These are phyloP conservation scores for Suillus placidus DNA, from an alignment of 768 basidiomycete species.

Conservation along the genomic window DNA sequence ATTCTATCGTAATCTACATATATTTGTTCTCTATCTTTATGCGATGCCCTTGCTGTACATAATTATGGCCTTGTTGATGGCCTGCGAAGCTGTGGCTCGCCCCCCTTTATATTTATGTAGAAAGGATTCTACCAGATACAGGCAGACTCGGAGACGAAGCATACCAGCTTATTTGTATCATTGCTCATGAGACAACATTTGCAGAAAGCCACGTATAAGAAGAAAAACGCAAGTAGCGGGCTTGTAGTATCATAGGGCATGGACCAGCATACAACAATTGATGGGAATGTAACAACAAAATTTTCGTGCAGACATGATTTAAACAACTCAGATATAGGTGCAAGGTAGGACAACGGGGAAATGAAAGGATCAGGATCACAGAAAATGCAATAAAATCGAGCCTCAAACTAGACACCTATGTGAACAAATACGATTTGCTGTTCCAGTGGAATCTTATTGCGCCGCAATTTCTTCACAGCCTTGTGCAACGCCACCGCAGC, in stretches of 20 bases:
- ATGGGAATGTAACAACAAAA: no score
- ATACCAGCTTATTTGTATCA: no score
- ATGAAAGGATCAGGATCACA: background rate
- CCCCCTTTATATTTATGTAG: background rate
- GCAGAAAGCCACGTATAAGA: no score
- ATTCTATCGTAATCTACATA: slow-evolving; percentile 25
- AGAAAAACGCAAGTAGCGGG: no score
- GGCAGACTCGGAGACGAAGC: no score
- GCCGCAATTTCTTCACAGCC: background rate
- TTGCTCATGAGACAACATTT: no score
- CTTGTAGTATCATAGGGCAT: no score
- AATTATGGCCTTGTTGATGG: background rate
- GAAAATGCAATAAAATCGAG: background rate
- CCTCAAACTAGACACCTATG: background rate
- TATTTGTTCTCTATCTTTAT: background rate
- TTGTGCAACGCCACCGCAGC: background rate
- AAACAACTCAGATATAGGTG: background rate
- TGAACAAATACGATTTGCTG: slow-evolving; percentile 8
- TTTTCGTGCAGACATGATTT: background rate
- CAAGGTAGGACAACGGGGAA: background rate
- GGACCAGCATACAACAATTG: no score
- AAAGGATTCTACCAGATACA: background rate
- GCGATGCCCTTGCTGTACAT: background rate
- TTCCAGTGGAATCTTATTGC: slow-evolving; percentile 1
- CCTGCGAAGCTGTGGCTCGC: background rate